Evolutionary conservation across 1,284 basidiomycete genomes (phyloP), one percentile per base, ranked within the genome.

Genomic region (Rhodotorula sp.): DNA sequence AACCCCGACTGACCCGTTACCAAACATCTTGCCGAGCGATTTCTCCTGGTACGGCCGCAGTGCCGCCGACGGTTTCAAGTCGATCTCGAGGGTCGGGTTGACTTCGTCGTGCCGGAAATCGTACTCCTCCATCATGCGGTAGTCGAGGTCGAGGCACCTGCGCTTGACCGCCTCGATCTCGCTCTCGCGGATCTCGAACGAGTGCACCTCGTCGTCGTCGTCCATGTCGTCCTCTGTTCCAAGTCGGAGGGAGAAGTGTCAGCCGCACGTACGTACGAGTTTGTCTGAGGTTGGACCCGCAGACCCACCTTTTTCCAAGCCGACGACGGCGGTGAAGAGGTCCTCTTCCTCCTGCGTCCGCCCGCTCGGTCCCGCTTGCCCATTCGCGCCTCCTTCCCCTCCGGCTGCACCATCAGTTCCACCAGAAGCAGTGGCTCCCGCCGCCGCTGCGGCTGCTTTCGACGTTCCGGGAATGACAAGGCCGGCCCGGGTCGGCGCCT

Each of bases 21-120:
- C 95, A 81, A 97, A 97, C 95, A 98, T 97, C 83, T 98, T 98
- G 75, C 92, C 94, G 62, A 97, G 83, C 80, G 91, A 93, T 60
- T 95, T 97, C 82, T 97, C 95, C 81, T 98, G 95, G 81, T 98
- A 98, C 18, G 95, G 92, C 68, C 95, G 87, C 79, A 98, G 97
- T 75, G 93, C 90, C 0, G 95, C 97, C 62, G 93, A 91, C 4
- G 95, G 95, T 80, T 97, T 97, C 67, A 97, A 86, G 82, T 97
- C 95, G 71, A 98, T 97, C 79, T 97, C 95, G 65, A 98, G 85
- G 80, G 95, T 95, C 45, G 94, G 87, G 79, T 98, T 98, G 74
- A 92, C 83, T 0, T 91, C 93, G 81, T 98, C 95, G 78, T 97
- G 95, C 56, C 93, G 86, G 84, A 97, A 98, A 81, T 98, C 95